Evolutionary conservation across 257 asterid species (phyloP).

Genomic region (Capsicum rhomboideum): DNA sequence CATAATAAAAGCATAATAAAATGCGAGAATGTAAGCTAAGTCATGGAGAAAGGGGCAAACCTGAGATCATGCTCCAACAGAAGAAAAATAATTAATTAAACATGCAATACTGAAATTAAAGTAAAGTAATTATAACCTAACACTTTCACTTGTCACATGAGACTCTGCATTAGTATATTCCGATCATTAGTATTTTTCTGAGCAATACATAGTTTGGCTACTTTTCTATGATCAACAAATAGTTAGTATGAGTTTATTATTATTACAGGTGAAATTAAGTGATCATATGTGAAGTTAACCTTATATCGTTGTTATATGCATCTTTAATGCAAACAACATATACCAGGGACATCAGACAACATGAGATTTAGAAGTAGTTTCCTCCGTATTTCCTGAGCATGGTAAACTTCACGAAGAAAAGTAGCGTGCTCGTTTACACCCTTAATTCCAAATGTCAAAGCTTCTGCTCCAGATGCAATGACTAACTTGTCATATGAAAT

Average conservation of each 20-base stretch:
- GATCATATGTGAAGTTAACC: neutral
- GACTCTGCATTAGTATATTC: neutral
- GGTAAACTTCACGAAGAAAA: constrained; percentile 95
- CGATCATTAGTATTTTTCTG: neutral
- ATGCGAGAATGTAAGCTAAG: no score
- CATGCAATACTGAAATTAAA: no score
- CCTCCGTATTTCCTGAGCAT: constrained; percentile 95
- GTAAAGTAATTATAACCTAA: no score
- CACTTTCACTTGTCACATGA: neutral
- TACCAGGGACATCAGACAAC: constrained; percentile 96
- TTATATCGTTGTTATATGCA: neutral
- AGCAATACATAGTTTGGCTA: neutral
- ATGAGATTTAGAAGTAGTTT: constrained; percentile 79
- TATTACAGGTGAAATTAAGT: neutral
- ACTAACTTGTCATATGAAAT: constrained; percentile 82
- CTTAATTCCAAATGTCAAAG: constrained; percentile 86
- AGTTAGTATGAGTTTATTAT: neutral
- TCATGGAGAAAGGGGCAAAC: no score
- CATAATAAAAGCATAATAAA: no score
- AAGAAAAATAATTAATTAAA: no score
- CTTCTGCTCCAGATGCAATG: constrained; percentile 89
- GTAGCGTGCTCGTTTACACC: constrained; percentile 81
- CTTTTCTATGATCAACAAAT: neutral
- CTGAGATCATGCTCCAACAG: no score
- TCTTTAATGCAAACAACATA: neutral